Evolutionary conservation across 208 protist species (phyloP).

Genomic region (Trypanosoma mega): DNA sequence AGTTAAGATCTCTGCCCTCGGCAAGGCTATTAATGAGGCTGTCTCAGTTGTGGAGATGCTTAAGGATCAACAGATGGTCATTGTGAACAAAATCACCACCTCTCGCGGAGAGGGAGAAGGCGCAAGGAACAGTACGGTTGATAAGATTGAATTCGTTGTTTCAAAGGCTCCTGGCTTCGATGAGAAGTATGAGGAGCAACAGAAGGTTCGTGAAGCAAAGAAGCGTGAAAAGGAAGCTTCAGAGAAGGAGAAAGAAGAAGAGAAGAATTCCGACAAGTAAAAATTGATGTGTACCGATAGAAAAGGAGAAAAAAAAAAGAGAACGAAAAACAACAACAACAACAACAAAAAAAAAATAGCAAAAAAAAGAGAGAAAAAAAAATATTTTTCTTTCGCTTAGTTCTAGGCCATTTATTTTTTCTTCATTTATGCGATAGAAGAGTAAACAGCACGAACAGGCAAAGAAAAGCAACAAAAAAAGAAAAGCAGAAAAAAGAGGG

Average conservation of each 20-base stretch:
- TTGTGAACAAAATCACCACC: conserved; percentile 47
- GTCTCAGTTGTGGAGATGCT: conserved; percentile 55
- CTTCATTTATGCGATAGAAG: too few relatives aligned
- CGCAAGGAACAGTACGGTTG: conserved; percentile 27
- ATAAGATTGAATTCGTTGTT: conserved; percentile 48
- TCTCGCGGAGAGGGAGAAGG: conserved; percentile 32
- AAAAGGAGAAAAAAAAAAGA: not conserved
- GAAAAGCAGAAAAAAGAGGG: not conserved
- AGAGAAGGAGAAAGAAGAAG: conserved; percentile 21
- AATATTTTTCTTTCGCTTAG: not conserved
- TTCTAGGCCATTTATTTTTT: too few relatives aligned
- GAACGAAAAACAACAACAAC: not conserved
- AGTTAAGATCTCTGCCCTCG: conserved; percentile 43
- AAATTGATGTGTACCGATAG: not conserved
- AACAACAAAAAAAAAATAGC: not conserved
- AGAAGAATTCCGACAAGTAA: conserved; percentile 2
- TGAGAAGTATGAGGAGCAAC: conserved; percentile 45
- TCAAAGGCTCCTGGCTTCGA: conserved; percentile 42
- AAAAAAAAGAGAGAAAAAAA: not conserved
- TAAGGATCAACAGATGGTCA: conserved; percentile 49
- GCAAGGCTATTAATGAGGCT: conserved; percentile 44
- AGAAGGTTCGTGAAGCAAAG: conserved; percentile 35
- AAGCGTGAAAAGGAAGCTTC: conserved; percentile 38
- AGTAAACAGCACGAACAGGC: too few relatives aligned
- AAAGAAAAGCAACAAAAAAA: not conserved